Percentiles rank a stretch among this genome's conserved stretches.
Conservation (phyloP, 2,329 filamentous ascomycete species). For the Chaetomiaceae sp. region DNA sequence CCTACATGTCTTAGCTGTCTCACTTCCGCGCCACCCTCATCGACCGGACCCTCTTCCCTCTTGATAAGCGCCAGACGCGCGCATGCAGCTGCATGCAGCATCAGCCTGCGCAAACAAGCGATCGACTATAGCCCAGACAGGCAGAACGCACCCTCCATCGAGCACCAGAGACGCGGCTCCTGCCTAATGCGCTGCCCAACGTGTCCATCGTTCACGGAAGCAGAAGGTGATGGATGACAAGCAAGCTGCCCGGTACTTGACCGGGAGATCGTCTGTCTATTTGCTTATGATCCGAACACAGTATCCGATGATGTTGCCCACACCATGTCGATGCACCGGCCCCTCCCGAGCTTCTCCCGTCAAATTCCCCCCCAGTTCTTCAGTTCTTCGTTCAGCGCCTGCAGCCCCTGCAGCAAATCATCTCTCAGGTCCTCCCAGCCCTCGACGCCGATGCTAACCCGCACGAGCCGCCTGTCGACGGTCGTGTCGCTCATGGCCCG, state of each 20-base stretch:
- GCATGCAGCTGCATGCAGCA: background rate
- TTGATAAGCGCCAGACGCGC: background rate
- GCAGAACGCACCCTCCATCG: background rate
- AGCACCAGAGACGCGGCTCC: no score
- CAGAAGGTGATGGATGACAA: no score
- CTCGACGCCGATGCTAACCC: constrained; percentile 84
- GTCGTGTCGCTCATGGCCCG: constrained; percentile 74
- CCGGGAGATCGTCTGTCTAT: background rate
- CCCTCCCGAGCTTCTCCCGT: background rate
- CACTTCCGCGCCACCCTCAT: no score
- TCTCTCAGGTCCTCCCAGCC: constrained; percentile 73
- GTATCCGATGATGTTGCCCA: background rate
- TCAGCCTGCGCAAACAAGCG: background rate
- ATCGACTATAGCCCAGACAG: background rate
- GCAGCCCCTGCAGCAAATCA: constrained; percentile 65
- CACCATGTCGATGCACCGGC: background rate
- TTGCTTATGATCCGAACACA: background rate
- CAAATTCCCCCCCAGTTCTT: constrained; percentile 3
- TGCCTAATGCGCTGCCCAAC: no score
- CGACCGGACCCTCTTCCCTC: no score
- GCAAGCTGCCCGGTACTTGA: background rate
- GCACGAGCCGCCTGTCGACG: constrained; percentile 66
- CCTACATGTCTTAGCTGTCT: no score
- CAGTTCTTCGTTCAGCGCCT: constrained; percentile 38
- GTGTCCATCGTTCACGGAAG: no score